Conservation (phyloP, 305 asterid species). For the Fraxinus floribunda region DNA sequence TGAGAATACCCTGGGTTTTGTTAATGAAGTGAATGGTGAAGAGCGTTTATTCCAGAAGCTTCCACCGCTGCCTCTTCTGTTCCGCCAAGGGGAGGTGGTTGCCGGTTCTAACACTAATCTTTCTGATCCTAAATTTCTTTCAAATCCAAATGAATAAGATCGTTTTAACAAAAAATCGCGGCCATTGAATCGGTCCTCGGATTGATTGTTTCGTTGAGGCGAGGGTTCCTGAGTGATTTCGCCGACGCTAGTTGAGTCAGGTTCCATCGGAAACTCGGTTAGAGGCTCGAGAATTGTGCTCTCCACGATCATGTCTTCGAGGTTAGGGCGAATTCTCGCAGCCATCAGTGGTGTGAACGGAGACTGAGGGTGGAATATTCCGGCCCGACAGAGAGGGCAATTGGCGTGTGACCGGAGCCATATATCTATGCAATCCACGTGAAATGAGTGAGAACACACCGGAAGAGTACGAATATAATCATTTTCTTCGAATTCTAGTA, state of each 20-base stretch:
- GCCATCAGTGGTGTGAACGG: constrained; percentile 92
- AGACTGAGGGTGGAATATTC: constrained; percentile 62
- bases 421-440: constrained; percentile 87
- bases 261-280: constrained; percentile 46
- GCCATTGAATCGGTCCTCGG: constrained; percentile 60
- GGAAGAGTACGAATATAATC: constrained; percentile 90
- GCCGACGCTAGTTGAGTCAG: constrained; percentile 34
- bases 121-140: constrained; percentile 76
- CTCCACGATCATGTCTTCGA: constrained; percentile 64
- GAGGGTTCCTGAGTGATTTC: constrained; percentile 68
- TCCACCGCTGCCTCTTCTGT: constrained; percentile 60
- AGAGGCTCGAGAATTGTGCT: constrained; percentile 57
- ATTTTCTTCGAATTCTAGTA: constrained; percentile 70
- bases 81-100: constrained; percentile 93
- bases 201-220: constrained; percentile 46
- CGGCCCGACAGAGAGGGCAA: constrained; percentile 89
- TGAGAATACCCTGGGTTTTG: constrained; percentile 79
- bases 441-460: constrained; percentile 73
- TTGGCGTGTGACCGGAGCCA: constrained; percentile 92
- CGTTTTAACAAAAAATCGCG: constrained; percentile 76
- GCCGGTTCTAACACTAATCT: constrained; percentile 69
- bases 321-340: constrained; percentile 71
- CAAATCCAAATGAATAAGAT: constrained; percentile 87
- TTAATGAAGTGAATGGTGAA: constrained; percentile 75
- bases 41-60: constrained; percentile 81